Conservation (phyloP, 2,329 filamentous ascomycete species). For the Aspergillus hiratsukae region DNA sequence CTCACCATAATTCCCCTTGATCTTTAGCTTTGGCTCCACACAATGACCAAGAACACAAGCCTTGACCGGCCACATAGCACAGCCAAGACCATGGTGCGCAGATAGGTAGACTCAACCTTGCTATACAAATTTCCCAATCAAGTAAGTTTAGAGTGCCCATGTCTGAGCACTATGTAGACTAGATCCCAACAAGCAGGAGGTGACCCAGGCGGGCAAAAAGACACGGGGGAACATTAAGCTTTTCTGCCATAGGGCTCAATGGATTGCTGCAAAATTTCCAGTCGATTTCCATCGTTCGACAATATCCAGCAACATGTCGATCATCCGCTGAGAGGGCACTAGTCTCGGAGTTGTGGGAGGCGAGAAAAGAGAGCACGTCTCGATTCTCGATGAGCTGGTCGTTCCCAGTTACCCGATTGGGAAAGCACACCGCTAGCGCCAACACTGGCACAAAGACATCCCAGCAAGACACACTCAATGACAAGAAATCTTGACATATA, state of each 20-base stretch:
- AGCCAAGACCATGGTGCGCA: background rate
- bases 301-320: background rate
- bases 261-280: background rate
- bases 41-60: background rate
- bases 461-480: background rate
- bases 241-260: background rate
- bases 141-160: background rate
- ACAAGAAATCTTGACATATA: background rate
- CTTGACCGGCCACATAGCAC: background rate
- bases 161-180: background rate
- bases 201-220: background rate
- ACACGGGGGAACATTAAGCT: background rate
- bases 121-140: background rate
- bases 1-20: background rate
- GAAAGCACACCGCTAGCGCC: conserved; percentile 1
- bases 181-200: background rate
- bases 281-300: background rate
- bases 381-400: background rate
- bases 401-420: conserved; percentile 5
- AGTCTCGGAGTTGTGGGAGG: background rate
- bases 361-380: background rate
- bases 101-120: background rate
- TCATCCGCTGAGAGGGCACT: background rate
- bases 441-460: background rate
- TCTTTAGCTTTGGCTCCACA: background rate